Conservation (phyloP, 768 basidiomycete genomes). For the Amanita brunnescens region DNA sequence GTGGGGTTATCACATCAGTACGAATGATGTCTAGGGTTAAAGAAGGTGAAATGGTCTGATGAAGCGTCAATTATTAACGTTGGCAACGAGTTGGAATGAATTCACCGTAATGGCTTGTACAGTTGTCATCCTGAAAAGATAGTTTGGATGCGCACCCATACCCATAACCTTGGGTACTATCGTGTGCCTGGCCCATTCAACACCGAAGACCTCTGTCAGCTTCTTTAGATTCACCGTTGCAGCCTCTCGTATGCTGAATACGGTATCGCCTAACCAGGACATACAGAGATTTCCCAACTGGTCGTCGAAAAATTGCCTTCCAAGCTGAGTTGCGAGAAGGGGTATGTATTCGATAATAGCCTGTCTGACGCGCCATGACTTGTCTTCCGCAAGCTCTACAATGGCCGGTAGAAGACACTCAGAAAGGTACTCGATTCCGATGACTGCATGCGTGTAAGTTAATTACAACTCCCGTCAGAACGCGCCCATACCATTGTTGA, state of each 20-base stretch:
- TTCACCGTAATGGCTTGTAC: conserved; percentile 93
- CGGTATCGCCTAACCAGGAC: conserved; percentile 98
- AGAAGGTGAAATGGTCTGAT: conserved; percentile 89
- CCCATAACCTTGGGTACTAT: conserved; percentile 96
- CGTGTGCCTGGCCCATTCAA: conserved; percentile 90
- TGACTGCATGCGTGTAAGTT: conserved; percentile 47
- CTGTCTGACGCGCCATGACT: conserved; percentile 98
- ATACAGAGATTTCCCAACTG: conserved; percentile 95
- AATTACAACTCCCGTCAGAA: conserved; percentile 3
- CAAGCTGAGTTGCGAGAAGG: conserved; percentile 96
- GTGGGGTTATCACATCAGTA: conserved; percentile 74
- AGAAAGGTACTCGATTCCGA: conserved; percentile 90
- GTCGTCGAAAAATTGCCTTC: conserved; percentile 95
- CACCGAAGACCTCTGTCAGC: conserved; percentile 95
- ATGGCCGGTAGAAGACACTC: conserved; percentile 96
- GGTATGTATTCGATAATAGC: conserved; percentile 99
- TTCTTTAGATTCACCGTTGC: conserved; percentile 96
- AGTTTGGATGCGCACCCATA: conserved; percentile 96
- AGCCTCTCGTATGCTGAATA: conserved; percentile 97
- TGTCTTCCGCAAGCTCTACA: conserved; percentile 96
- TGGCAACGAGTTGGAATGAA: conserved; percentile 10
- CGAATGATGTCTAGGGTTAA: conserved; percentile 78
- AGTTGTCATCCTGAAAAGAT: conserved; percentile 97
- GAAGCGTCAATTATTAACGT: conserved; percentile 5
- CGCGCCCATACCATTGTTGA: conserved; percentile 67